Conservation (phyloP, 129 eudicot genomes). For the Heracleum sosnowskyi region DNA sequence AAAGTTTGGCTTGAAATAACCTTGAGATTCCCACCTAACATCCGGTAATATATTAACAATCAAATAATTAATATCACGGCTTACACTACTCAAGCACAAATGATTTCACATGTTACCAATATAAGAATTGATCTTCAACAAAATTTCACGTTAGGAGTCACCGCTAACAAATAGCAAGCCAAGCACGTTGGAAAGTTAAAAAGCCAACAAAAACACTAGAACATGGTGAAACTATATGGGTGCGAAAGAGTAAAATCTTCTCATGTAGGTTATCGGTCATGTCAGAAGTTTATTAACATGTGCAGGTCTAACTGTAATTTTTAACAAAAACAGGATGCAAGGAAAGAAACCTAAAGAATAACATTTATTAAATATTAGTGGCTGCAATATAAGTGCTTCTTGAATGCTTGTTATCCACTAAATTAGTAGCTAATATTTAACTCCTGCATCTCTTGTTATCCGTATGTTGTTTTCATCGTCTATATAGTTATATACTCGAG, state of each 20-base stretch:
- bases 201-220: not conserved
- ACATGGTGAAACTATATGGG: not conserved
- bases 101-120: not conserved
- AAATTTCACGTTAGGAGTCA: not conserved
- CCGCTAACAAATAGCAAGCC: not conserved
- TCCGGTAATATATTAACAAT: constrained; percentile 10
- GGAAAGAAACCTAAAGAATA: not conserved
- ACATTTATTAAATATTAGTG: not conserved
- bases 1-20: constrained; percentile 84
- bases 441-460: not conserved
- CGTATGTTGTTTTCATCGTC: not conserved
- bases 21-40: constrained; percentile 98
- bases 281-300: not conserved
- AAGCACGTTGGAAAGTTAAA: not conserved
- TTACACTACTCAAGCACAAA: constrained; percentile 4
- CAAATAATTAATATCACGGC: not conserved
- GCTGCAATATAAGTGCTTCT: not conserved
- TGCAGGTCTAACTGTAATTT: not conserved
- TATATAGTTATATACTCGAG: not conserved
- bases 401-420: not conserved
- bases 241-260: not conserved
- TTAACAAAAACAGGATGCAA: not conserved
- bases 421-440: not conserved
- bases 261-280: not conserved
- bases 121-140: not conserved